These are phyloP conservation scores for Protomyces arabidopsidicola DNA, from an alignment of 1,139 yeast genomes.

Conservation along the genomic window DNA sequence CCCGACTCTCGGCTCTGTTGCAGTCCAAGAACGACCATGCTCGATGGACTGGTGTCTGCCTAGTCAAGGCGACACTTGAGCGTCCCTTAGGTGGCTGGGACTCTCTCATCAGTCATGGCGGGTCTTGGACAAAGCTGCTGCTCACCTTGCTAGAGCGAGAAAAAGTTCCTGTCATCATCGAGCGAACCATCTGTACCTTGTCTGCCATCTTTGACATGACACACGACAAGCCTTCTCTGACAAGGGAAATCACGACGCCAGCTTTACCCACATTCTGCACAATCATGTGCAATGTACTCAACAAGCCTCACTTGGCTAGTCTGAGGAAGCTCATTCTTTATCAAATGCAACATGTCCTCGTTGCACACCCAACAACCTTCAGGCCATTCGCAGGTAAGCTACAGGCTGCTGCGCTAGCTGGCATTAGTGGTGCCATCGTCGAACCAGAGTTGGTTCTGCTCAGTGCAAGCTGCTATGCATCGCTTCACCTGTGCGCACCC, in stretches of 20 bases:
- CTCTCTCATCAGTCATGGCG: constrained; percentile 21
- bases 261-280: constrained; percentile 20
- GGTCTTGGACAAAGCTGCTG: constrained; percentile 25
- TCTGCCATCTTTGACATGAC: constrained; percentile 9
- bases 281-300: constrained; percentile 2
- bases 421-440: constrained; percentile 10
- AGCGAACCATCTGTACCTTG: constrained; percentile 19
- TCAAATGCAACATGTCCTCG: constrained; percentile 6
- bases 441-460: constrained; percentile 10
- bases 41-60: constrained; percentile 26
- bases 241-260: constrained; percentile 27
- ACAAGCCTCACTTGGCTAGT: not conserved
- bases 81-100: constrained; percentile 25
- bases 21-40: constrained; percentile 17
- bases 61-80: constrained; percentile 19
- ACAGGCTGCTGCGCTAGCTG: constrained; percentile 1
- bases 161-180: constrained; percentile 12
- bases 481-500: constrained; percentile 24
- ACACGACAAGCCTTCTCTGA: constrained; percentile 24
- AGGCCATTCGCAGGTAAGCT: constrained; percentile 23
- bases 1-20: constrained; percentile 21
- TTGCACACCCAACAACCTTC: constrained; percentile 25
- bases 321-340: constrained; percentile 6
- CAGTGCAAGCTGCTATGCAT: constrained; percentile 25
- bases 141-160: constrained; percentile 22